phyloP scores from a whole-genome alignment of 805 yeast genomes.

The Candida incommunis region DNA sequence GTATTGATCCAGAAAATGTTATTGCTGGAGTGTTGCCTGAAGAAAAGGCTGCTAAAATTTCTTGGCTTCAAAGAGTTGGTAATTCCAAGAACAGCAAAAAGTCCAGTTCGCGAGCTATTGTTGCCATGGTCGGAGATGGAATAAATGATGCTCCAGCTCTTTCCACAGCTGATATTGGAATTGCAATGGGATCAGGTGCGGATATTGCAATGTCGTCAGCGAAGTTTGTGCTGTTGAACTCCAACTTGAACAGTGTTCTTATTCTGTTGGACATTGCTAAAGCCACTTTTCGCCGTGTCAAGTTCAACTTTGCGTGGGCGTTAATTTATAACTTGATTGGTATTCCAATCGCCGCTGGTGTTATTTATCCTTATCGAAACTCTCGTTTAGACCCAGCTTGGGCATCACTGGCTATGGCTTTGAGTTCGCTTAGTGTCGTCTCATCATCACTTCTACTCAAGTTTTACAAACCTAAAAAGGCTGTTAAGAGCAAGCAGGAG shows the following conservation, averaged over 20 bases:
- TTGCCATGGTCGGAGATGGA: conserved; percentile 78
- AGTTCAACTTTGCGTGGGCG: conserved; percentile 79
- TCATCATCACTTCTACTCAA: conserved; percentile 61
- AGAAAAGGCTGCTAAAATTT: conserved; percentile 49
- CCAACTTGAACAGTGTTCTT: conserved; percentile 35
- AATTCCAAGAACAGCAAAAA: conserved; percentile 11
- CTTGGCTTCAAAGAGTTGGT: conserved; percentile 36
- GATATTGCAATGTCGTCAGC: conserved; percentile 64
- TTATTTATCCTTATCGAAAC: conserved; percentile 64
- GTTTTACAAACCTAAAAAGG: conserved; percentile 24
- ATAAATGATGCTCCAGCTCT: conserved; percentile 75
- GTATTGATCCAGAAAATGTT: conserved; percentile 36
- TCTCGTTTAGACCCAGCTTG: conserved; percentile 67
- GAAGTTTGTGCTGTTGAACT: conserved; percentile 50
- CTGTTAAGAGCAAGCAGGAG: not conserved
- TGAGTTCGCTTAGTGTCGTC: conserved; percentile 83
- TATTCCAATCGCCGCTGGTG: conserved; percentile 91
- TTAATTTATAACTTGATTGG: conserved; percentile 67
- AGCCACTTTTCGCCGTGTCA: conserved; percentile 59
- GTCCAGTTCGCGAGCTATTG: conserved; percentile 23
- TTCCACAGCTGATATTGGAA: conserved; percentile 61
- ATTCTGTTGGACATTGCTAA: conserved; percentile 52
- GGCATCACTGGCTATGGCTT: conserved; percentile 88
- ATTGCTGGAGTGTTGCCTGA: conserved; percentile 63
- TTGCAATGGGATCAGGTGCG: conserved; percentile 64